Base-by-base conservation (phyloP, 768 basidiomycete species). In the Austroboletus eburneus region DNA sequence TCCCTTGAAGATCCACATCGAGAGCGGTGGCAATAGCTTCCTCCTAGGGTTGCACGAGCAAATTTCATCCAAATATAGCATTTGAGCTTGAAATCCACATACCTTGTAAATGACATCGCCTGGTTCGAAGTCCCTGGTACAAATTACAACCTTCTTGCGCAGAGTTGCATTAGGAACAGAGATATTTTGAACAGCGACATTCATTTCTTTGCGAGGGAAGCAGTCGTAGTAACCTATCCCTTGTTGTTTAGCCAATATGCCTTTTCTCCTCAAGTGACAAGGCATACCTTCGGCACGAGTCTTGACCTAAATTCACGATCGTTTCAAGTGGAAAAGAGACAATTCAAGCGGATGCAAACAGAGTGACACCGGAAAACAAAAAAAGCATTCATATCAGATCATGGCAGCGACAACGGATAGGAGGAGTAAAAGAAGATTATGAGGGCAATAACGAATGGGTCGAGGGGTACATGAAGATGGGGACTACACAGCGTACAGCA, bases 71-170 rank as follows among this genome's bases (percentile, higher is more conserved):
- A n/a, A n/a, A n/a, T n/a, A n/a, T n/a, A n/a, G n/a, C n/a, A n/a
- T n/a, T n/a, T n/a, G n/a, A n/a, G n/a, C n/a, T n/a, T n/a, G n/a
- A n/a, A n/a, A n/a, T n/a, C n/a, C 14, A 51, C 48, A 40, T 62
- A 82, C 89, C 75, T 77, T 83, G 69, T 90, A 92, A 42, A 92
- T 87, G 38, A 79, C 69, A 48, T 91, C 85, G 39, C 87, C 89
- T 3, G 74, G 74, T 40, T 74, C 65, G 47, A 91, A 74, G 55
- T 89, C 84, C 62, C 83, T 81, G 47, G 70, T 75, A 24, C 80
- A 79, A 27, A 88, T 71, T 27, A 90, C 66, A 21, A 79, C 69
- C 58, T 78, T 80, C 42, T 75, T 77, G 35, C 56, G 72, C 53
- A 42, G 64, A 58, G 58, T 64, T 2, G 44, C 42, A 34, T 45